Base-by-base conservation (phyloP, 345 rosid genomes). In the Syzygium grande region DNA sequence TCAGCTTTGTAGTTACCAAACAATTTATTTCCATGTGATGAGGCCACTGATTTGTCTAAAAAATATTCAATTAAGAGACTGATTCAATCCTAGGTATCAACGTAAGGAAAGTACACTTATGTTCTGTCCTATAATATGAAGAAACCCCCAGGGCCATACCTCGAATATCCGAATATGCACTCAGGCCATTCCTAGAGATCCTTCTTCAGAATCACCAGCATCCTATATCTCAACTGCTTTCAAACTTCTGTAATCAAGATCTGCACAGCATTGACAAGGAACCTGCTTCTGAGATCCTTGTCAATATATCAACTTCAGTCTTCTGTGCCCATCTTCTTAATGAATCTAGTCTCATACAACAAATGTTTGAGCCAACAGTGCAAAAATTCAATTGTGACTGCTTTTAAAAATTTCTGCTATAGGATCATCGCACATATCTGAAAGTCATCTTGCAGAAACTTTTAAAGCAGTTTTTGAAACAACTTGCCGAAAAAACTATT, bases 141-240 rank as follows among this genome's bases (percentile, higher is more conserved):
- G 27, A 63, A 54, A 17, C 25, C 49, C 51, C 52, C 86, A 83
- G 43, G 86, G 49, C 56, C 86, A 43, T 78, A 73, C 88, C 30
- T 84, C 34, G 90, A 73, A 90, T 88, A 88, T 88, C 89, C 86
- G 90, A 89, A 88, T 88, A 86, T 89, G 89, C 90, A 84, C 89
- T 83, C 51, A 27, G 65, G 86, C 51, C 88, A 85, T 78, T 56
- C 85, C 91, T 52, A 21, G 56, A 86, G 90, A 87, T 86, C 87
- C 65, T 58, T 29, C 86, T 86, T 87, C 85, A 91, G 89, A 79
- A 85, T 89, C 91, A 85, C 91, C 88, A 89, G 89, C 86, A 51
- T 86, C 85, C 78, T 27, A 8, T 53, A 23, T 12, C 11, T 85
- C 27, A 29, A 14, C 87, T 86, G 38, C 53, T 52, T 27, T 46